Evolutionary conservation across 2,329 filamentous ascomycete genomes (phyloP).

Genomic region (Cryphonectria nitschkei): DNA sequence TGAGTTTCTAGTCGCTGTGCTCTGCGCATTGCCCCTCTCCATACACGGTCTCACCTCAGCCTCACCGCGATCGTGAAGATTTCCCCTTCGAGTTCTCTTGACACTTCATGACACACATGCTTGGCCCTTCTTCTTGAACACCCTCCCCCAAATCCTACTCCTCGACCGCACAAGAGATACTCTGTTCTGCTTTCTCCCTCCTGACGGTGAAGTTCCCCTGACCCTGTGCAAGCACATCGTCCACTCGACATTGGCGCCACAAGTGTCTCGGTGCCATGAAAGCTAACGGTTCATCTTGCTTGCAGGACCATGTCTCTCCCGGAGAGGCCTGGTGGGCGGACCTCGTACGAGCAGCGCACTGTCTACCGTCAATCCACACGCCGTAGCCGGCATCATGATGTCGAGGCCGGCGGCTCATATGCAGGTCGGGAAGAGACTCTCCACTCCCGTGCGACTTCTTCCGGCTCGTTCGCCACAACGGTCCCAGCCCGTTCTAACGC

Average conservation of each 20-base stretch:
- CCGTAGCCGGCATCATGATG: constrained; percentile 67
- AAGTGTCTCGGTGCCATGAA: background rate
- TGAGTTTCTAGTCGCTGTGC: constrained; percentile 20
- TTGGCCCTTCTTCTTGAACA: background rate
- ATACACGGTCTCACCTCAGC: constrained; percentile 16
- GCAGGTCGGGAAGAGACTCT: constrained; percentile 18
- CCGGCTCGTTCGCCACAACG: constrained; percentile 62
- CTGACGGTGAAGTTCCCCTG: constrained; percentile 29
- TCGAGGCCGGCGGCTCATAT: constrained; percentile 61
- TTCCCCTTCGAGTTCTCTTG: background rate
- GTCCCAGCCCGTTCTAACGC: constrained; percentile 54
- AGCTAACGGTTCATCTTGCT: constrained; percentile 32
- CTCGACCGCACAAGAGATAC: constrained; percentile 3
- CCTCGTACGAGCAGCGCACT: constrained; percentile 63
- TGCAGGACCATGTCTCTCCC: constrained; percentile 62
- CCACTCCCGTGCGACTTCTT: constrained; percentile 49
- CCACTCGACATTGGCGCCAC: background rate
- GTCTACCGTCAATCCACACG: constrained; percentile 71
- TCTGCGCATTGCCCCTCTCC: constrained; percentile 18
- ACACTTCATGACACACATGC: constrained; percentile 7
- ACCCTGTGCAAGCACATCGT: background rate
- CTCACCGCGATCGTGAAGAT: constrained; percentile 6
- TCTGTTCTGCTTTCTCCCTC: constrained; percentile 5
- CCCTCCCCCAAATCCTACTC: background rate
- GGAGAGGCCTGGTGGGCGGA: constrained; percentile 66